Conservation (phyloP, 345 rosid genomes). For the Alliaria petiolata region DNA sequence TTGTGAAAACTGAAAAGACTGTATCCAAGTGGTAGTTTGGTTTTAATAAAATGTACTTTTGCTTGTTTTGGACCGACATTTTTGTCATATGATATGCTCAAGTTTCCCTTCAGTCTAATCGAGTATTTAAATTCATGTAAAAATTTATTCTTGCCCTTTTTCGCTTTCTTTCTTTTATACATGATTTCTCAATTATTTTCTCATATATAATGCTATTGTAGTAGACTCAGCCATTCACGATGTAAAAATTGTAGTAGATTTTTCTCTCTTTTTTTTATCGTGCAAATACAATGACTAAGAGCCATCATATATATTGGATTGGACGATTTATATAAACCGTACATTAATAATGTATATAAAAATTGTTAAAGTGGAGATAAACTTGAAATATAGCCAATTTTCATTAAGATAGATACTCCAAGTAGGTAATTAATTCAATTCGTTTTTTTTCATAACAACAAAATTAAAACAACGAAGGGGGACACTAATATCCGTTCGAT, state of each 20-base stretch:
- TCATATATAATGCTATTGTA: not conserved
- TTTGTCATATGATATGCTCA: slow-evolving; percentile 4
- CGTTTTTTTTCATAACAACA: not conserved
- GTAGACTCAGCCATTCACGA: too few species aligned
- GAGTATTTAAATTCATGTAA: not conserved
- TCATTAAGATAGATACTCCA: not conserved
- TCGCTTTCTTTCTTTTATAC: not conserved
- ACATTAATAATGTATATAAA: too few species aligned
- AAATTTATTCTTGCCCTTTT: not conserved
- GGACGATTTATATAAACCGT: too few species aligned
- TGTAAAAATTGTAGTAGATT: too few species aligned
- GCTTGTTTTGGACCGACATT: slow-evolving; percentile 14
- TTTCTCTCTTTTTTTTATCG: too few species aligned
- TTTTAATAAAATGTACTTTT: slow-evolving; percentile 4
- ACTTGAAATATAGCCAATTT: not conserved
- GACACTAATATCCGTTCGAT: not conserved
- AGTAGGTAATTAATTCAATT: not conserved
- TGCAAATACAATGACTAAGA: too few species aligned
- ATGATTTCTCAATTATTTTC: too few species aligned
- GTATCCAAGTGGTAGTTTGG: slow-evolving; percentile 9
- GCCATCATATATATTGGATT: too few species aligned
- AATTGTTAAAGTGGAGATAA: not conserved
- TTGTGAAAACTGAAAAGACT: not conserved
- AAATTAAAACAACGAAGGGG: not conserved
- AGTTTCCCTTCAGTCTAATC: not conserved